Percentiles rank a stretch among this genome's conserved stretches.
Evolutionary conservation across 495 filamentous ascomycete genomes (phyloP).

Genomic region (Acidiella bohemica): DNA sequence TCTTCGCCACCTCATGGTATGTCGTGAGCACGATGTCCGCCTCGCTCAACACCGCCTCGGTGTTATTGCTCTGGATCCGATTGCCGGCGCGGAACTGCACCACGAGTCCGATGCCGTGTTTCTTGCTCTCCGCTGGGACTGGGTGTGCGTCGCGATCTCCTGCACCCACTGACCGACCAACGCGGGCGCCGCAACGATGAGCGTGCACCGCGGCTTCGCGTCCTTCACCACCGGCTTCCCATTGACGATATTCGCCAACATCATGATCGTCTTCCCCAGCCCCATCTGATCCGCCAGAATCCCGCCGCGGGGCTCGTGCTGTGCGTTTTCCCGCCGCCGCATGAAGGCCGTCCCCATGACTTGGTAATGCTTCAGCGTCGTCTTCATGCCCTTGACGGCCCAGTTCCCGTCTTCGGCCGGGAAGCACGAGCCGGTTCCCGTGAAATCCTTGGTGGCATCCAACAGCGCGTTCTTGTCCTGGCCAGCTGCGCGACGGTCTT

Average conservation of each 20-base stretch:
- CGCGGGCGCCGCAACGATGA: slow-evolving; percentile 37
- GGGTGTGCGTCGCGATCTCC: slow-evolving; percentile 31
- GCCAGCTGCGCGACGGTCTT: slow-evolving; percentile 10
- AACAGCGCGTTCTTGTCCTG: slow-evolving; percentile 15
- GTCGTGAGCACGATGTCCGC: slow-evolving; percentile 33
- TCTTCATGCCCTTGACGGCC: slow-evolving; percentile 36
- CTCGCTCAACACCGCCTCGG: slow-evolving; percentile 15
- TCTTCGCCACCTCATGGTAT: slow-evolving; percentile 40
- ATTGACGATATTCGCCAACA: slow-evolving; percentile 33
- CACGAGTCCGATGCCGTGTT: slow-evolving; percentile 6
- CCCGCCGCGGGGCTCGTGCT: slow-evolving; percentile 35
- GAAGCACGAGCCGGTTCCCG: slow-evolving; percentile 22
- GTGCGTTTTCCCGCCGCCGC: slow-evolving; percentile 38
- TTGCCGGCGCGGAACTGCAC: slow-evolving; percentile 11
- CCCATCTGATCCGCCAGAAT: slow-evolving; percentile 51
- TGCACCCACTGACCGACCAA: slow-evolving; percentile 35
- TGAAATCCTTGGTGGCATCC: slow-evolving; percentile 32
- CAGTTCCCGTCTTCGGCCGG: slow-evolving; percentile 29
- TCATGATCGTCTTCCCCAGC: slow-evolving; percentile 43
- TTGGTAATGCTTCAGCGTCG: slow-evolving; percentile 39
- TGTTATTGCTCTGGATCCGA: slow-evolving; percentile 12
- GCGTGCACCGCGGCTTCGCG: slow-evolving; percentile 28
- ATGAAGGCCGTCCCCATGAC: slow-evolving; percentile 44
- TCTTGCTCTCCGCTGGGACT: slow-evolving; percentile 2
- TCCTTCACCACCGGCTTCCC: slow-evolving; percentile 11